These are phyloP conservation scores for Diaporthe humulicola DNA, from an alignment of 2,329 filamentous ascomycete genomes.

Conservation along the genomic window DNA sequence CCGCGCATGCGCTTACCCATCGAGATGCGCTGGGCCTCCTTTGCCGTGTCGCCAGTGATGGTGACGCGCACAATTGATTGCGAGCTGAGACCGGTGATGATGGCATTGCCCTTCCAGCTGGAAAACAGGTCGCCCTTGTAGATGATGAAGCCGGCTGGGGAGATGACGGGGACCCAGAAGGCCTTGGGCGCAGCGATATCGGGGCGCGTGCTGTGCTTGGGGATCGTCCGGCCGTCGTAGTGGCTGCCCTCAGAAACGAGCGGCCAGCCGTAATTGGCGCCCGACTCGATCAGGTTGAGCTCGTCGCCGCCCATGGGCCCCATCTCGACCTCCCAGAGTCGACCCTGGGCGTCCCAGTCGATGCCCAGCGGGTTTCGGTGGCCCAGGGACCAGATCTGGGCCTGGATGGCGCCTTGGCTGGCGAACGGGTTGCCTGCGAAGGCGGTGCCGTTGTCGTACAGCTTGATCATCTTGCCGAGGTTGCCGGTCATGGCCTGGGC, in stretches of 20 bases:
- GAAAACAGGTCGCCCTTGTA: constrained; percentile 52
- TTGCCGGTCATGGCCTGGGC: constrained; percentile 49
- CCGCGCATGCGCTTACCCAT: constrained; percentile 51
- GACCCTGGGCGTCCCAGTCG: constrained; percentile 50
- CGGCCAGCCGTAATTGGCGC: constrained; percentile 53
- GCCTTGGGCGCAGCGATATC: constrained; percentile 49
- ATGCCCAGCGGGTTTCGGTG: constrained; percentile 52
- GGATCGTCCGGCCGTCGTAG: constrained; percentile 50
- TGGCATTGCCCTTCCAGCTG: constrained; percentile 50
- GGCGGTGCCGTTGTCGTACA: constrained; percentile 51
- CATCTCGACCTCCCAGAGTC: constrained; percentile 53
- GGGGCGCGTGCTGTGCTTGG: constrained; percentile 49
- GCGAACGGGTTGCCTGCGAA: constrained; percentile 51
- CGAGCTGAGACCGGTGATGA: constrained; percentile 49
- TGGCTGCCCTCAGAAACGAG: constrained; percentile 49
- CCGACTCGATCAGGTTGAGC: constrained; percentile 51
- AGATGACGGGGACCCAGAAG: constrained; percentile 52
- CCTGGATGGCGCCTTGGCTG: constrained; percentile 46
- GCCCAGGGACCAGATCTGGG: constrained; percentile 50
- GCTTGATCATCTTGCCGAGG: constrained; percentile 51
- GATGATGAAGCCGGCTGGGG: constrained; percentile 50
- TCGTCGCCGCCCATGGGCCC: constrained; percentile 52
- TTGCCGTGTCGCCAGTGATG: constrained; percentile 49
- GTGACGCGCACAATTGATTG: constrained; percentile 48
- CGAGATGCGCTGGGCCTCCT: constrained; percentile 49